A percentile compares a stretch with the other conserved stretches of the same genome.
Evolutionary conservation across 768 basidiomycete species (phyloP).

Genomic region (Galerina marginata): DNA sequence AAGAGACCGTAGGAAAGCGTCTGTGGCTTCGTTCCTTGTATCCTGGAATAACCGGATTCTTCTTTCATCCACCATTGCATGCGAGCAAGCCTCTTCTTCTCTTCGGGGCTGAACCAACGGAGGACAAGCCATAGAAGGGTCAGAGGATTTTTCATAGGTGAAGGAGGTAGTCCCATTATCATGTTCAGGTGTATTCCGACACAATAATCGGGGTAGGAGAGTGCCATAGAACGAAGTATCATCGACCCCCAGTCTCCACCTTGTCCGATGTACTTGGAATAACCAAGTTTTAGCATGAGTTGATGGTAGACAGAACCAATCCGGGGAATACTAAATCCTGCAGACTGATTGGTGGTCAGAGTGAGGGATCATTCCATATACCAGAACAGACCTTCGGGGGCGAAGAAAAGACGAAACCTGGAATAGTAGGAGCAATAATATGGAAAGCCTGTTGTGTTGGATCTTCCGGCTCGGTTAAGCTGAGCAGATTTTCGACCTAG

Average conservation of each 20-base stretch:
- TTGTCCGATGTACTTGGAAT: conserved; percentile 35
- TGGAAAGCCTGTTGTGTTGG: conserved; percentile 38
- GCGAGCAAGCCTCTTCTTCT: conserved; percentile 34
- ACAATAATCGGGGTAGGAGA: conserved; percentile 29
- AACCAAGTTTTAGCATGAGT: conserved; percentile 38
- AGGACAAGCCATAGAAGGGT: conserved; percentile 31
- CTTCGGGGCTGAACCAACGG: conserved; percentile 36
- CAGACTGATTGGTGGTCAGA: conserved; percentile 17
- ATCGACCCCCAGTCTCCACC: conserved; percentile 41
- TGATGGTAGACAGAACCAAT: conserved; percentile 37
- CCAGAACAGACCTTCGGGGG: conserved; percentile 29
- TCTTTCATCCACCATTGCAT: conserved; percentile 33
- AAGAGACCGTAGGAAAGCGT: conserved; percentile 50
- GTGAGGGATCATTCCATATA: neutral
- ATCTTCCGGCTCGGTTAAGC: conserved; percentile 32
- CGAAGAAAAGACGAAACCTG: conserved; percentile 39
- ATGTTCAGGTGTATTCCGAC: conserved; percentile 36
- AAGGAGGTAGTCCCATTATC: conserved; percentile 28
- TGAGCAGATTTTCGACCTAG: conserved; percentile 35
- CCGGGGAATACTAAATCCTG: conserved; percentile 29
- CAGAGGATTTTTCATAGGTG: conserved; percentile 25
- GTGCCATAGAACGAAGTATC: conserved; percentile 32
- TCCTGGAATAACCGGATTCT: conserved; percentile 40
- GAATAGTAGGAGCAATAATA: conserved; percentile 37
- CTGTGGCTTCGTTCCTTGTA: conserved; percentile 50